Percentiles rank a stretch among this genome's conserved stretches.
Evolutionary conservation across 177 flowering plant species (phyloP).

Genomic region (Tripterygium wilfordii): DNA sequence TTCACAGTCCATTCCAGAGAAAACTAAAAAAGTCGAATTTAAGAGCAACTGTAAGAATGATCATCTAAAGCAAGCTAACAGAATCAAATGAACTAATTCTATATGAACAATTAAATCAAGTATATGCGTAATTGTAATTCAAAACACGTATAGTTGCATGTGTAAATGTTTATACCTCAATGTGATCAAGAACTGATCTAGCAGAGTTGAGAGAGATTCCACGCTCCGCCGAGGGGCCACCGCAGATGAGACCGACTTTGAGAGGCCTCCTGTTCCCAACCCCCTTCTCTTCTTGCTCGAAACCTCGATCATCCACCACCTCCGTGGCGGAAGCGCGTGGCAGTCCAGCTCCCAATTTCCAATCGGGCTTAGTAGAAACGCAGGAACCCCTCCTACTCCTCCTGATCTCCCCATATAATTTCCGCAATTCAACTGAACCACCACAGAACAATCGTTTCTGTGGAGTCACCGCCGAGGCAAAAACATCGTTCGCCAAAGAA

Average conservation of each 20-base stretch:
- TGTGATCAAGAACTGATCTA: slow-evolving; percentile 85
- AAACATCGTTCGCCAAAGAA: not conserved
- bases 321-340: slow-evolving; percentile 13
- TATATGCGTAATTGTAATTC: no score
- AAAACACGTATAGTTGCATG: not conserved
- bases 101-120: no score
- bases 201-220: slow-evolving; percentile 95
- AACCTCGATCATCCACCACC: slow-evolving; percentile 16
- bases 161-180: slow-evolving; percentile 46
- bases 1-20: no score
- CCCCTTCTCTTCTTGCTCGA: slow-evolving; percentile 4
- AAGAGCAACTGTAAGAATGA: no score
- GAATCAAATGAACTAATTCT: no score
- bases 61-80: no score
- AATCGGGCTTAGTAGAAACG: not conserved
- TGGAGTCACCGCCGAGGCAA: not conserved
- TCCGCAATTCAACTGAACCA: not conserved
- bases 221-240: slow-evolving; percentile 93
- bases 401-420: not conserved
- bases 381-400: not conserved
- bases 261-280: slow-evolving; percentile 28
- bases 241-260: slow-evolving; percentile 74
- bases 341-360: slow-evolving; percentile 4
- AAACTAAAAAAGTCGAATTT: no score
- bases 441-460: not conserved